Percentiles rank a stretch among this genome's conserved stretches.
These are phyloP conservation scores for Thymus quinquecostatus DNA, from an alignment of 257 asterid species.

Conservation along the genomic window DNA sequence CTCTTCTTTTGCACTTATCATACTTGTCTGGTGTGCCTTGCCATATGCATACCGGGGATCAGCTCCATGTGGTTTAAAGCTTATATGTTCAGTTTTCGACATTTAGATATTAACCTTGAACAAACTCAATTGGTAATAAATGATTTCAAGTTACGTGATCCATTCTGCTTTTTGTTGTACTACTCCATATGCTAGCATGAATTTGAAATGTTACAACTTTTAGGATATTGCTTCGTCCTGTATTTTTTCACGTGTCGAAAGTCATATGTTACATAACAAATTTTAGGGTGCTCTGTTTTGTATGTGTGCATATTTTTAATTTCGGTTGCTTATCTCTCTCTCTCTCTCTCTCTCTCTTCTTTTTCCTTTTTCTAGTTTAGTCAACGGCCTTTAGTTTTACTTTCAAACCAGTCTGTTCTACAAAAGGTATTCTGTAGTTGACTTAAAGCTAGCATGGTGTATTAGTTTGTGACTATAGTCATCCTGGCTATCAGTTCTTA, in stretches of 20 bases:
- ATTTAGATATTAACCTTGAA: slow-evolving; percentile 17
- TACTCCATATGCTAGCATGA: slow-evolving; percentile 2
- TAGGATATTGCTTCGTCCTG: slow-evolving; percentile 14
- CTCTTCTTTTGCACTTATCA: neutral
- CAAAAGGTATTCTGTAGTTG: too few species aligned
- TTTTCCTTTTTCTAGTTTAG: too few species aligned
- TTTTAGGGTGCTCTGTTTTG: too few species aligned
- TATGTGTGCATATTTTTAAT: too few species aligned
- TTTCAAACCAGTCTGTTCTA: too few species aligned
- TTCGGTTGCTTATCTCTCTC: too few species aligned
- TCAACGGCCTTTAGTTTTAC: too few species aligned
- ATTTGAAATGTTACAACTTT: neutral
- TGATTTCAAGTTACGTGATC: slow-evolving; percentile 2
- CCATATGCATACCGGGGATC: slow-evolving; percentile 19
- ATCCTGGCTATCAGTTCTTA: too few species aligned
- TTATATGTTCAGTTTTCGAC: slow-evolving; percentile 16
- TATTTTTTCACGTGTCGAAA: neutral
- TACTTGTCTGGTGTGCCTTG: slow-evolving; percentile 23
- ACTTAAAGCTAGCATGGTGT: too few species aligned
- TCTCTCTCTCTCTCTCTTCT: too few species aligned
- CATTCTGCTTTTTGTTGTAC: slow-evolving; percentile 2
- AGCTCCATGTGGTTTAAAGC: slow-evolving; percentile 20
- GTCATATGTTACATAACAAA: too few species aligned
- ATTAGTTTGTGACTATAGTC: too few species aligned
- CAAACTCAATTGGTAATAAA: slow-evolving; percentile 8